A percentile compares a stretch with the other conserved stretches of the same genome.
These are phyloP conservation scores for Aspergillus cristatus DNA, from an alignment of 495 filamentous ascomycete species.

Conservation along the genomic window DNA sequence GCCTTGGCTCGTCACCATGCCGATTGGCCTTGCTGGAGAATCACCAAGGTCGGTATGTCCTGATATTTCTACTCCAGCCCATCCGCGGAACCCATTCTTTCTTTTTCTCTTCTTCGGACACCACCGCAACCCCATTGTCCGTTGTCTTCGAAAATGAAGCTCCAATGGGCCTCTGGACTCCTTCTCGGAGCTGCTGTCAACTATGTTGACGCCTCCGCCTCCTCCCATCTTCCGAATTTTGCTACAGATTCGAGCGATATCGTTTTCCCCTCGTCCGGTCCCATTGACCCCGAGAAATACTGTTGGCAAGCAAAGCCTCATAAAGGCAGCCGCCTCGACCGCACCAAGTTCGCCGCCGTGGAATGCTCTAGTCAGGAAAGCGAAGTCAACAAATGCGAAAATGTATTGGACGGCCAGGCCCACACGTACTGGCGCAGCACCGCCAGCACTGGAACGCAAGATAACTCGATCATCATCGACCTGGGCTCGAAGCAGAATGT, in stretches of 20 bases:
- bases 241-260: slow-evolving; percentile 6
- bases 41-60: not conserved
- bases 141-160: slow-evolving; percentile 2
- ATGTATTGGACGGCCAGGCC: slow-evolving; percentile 9
- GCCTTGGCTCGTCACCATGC: not conserved
- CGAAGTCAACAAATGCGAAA: slow-evolving; percentile 3
- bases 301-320: slow-evolving; percentile 8
- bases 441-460: not conserved
- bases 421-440: slow-evolving; percentile 12
- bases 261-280: slow-evolving; percentile 1
- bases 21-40: too few species aligned
- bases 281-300: slow-evolving; percentile 5
- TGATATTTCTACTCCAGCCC: slow-evolving; percentile 7
- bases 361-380: slow-evolving; percentile 4
- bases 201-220: slow-evolving; percentile 5
- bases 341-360: slow-evolving; percentile 3
- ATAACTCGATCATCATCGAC: not conserved
- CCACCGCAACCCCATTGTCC: too few species aligned
- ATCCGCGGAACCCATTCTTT: slow-evolving; percentile 1
- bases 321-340: slow-evolving; percentile 2
- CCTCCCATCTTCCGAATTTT: slow-evolving; percentile 3
- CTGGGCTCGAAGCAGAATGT: slow-evolving; percentile 4
- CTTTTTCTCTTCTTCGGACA: not conserved
- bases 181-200: slow-evolving; percentile 3
- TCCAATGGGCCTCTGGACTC: slow-evolving; percentile 5